A percentile compares a stretch with the other conserved stretches of the same genome.
These are phyloP conservation scores for Wickerhamiella kurtzmanii DNA, from an alignment of 805 yeast genomes.

Conservation along the genomic window DNA sequence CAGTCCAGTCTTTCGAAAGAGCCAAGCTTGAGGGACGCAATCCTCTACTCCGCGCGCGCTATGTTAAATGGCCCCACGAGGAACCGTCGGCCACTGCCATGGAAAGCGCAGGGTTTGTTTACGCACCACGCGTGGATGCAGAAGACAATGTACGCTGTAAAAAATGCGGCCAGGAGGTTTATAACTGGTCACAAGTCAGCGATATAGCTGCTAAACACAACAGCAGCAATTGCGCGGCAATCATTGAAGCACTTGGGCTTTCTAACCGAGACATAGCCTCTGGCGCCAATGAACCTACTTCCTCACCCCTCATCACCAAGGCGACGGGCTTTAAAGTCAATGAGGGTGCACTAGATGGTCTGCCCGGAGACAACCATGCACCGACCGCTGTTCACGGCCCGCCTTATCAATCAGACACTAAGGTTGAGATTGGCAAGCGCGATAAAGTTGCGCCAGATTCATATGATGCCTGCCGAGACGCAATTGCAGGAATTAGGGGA, in stretches of 20 bases:
- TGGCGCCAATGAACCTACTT: background rate
- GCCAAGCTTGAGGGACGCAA: background rate
- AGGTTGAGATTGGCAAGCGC: no score
- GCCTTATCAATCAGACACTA: no score
- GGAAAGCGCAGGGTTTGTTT: background rate
- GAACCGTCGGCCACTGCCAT: background rate
- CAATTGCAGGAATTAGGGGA: no score
- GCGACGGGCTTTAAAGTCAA: no score
- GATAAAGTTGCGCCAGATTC: no score
- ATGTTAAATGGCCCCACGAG: background rate
- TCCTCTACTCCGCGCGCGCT: background rate
- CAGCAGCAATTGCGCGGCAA: background rate
- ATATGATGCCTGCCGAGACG: no score
- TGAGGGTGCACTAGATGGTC: no score
- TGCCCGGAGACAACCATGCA: no score
- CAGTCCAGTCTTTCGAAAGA: background rate
- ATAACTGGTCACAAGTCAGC: background rate
- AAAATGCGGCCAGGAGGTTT: background rate
- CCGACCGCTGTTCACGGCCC: no score
- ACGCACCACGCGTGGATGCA: background rate
- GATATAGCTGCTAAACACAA: background rate
- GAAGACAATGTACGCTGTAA: background rate
- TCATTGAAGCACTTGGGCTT: no score
- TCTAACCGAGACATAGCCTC: background rate
- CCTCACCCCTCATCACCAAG: background rate